Evolutionary conservation across 2,329 filamentous ascomycete species (phyloP).

Genomic region (Sarocladium oryzae): DNA sequence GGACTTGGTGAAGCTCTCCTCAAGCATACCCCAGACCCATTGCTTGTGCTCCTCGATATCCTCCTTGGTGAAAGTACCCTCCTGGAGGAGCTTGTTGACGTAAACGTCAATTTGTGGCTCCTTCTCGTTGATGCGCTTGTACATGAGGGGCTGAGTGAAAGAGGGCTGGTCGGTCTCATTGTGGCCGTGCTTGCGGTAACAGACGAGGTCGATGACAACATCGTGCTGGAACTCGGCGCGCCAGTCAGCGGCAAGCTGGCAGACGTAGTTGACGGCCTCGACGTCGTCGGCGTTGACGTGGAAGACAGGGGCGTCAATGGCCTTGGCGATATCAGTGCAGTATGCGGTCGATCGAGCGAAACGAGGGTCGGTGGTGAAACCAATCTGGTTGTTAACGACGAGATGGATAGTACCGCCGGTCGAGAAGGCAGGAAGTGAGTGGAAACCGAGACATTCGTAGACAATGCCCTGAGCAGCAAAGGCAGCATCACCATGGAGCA

Average conservation of each 20-base stretch:
- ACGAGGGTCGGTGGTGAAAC: slow-evolving; percentile 96
- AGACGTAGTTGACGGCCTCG: slow-evolving; percentile 96
- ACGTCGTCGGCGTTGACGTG: slow-evolving; percentile 99
- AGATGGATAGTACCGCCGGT: slow-evolving; percentile 96
- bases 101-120: slow-evolving; percentile 85
- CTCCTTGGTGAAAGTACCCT: slow-evolving; percentile 93
- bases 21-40: slow-evolving; percentile 99
- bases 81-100: slow-evolving; percentile 80
- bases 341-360: slow-evolving; percentile 97
- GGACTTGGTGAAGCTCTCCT: slow-evolving; percentile 94
- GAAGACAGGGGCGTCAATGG: slow-evolving; percentile 96
- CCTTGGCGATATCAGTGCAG: slow-evolving; percentile 98
- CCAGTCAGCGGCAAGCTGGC: slow-evolving; percentile 95
- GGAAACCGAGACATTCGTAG: slow-evolving; percentile 97
- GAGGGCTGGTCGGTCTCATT: slow-evolving; percentile 99
- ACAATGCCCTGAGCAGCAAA: slow-evolving; percentile 96
- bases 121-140: slow-evolving; percentile 90
- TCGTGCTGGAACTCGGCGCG: slow-evolving; percentile 98
- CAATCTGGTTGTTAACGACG: slow-evolving; percentile 99
- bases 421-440: slow-evolving; percentile 90
- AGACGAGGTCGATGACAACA: slow-evolving; percentile 95
- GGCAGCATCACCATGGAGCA: slow-evolving; percentile 95
- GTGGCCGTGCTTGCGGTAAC: slow-evolving; percentile 98
- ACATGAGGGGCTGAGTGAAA: slow-evolving; percentile 99
- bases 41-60: slow-evolving; percentile 99